Evolutionary conservation across 805 yeast genomes (phyloP).

Genomic region (Sporopachydermia quercuum): DNA sequence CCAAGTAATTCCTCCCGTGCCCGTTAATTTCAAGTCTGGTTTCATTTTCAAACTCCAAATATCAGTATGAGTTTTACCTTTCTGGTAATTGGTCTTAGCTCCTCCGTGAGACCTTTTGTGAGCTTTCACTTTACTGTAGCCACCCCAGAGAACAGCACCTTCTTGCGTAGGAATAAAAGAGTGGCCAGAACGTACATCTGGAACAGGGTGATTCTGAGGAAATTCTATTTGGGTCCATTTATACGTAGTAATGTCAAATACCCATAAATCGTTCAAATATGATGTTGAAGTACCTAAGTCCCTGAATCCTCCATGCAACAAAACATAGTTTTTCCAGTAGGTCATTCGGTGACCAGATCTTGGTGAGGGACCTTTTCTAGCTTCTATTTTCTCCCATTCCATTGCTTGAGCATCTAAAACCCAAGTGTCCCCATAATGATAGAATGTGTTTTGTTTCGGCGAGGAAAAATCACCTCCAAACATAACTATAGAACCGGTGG

Average conservation of each 20-base stretch:
- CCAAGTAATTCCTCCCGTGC: constrained; percentile 55
- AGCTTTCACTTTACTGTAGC: constrained; percentile 86
- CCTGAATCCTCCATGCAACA: constrained; percentile 84
- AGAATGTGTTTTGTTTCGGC: constrained; percentile 89
- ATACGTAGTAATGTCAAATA: constrained; percentile 76
- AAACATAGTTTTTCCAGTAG: constrained; percentile 79
- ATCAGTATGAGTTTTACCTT: constrained; percentile 80
- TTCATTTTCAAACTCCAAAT: constrained; percentile 83
- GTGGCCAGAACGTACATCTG: constrained; percentile 92
- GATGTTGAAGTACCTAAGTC: constrained; percentile 78
- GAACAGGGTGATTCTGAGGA: constrained; percentile 64
- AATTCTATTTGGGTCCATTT: constrained; percentile 87
- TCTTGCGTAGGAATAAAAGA: constrained; percentile 63
- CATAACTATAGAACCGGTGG: constrained; percentile 69
- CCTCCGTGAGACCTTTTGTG: not conserved
- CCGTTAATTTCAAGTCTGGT: constrained; percentile 42
- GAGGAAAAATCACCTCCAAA: constrained; percentile 97
- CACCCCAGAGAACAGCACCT: constrained; percentile 84
- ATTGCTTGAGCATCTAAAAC: constrained; percentile 67
- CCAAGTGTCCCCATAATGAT: constrained; percentile 97
- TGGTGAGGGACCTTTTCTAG: constrained; percentile 62
- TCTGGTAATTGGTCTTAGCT: constrained; percentile 61
- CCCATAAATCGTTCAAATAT: constrained; percentile 78
- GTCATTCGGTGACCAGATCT: constrained; percentile 89
- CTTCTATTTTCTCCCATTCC: constrained; percentile 83